A percentile compares a stretch with the other conserved stretches of the same genome.
Evolutionary conservation across 164 flowering plant species (phyloP).

Genomic region (Stephania cephalantha): DNA sequence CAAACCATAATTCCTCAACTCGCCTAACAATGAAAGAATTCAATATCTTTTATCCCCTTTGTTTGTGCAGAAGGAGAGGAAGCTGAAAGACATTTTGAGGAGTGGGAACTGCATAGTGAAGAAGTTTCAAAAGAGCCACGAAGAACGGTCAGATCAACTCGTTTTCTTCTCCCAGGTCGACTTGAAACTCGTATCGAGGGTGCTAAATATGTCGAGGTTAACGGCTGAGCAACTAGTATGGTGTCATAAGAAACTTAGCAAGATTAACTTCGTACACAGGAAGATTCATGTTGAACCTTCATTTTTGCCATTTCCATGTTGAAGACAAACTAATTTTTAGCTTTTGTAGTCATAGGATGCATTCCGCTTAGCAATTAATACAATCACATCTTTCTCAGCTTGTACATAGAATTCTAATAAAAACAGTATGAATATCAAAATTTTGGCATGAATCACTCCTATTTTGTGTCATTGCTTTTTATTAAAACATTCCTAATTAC

Average conservation of each 20-base stretch:
- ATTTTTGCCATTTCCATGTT: slow-evolving; percentile 74
- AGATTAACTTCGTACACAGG: slow-evolving; percentile 34
- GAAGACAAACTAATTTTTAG: slow-evolving; percentile 7
- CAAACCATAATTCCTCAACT: not conserved
- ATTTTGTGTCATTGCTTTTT: too few relatives aligned
- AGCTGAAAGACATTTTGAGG: slow-evolving; percentile 55
- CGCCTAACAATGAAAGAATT: not conserved
- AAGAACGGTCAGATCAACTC: slow-evolving; percentile 17
- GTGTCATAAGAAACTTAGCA: slow-evolving; percentile 59
- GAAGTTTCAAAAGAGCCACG: slow-evolving; percentile 52
- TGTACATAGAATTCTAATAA: not conserved
- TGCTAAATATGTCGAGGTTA: slow-evolving; percentile 60
- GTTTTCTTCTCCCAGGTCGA: slow-evolving; percentile 52
- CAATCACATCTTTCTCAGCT: not conserved
- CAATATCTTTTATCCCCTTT: not conserved
- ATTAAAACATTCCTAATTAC: not conserved
- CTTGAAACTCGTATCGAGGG: slow-evolving; percentile 56
- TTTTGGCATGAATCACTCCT: not conserved
- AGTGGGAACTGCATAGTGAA: slow-evolving; percentile 60
- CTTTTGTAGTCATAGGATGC: not conserved
- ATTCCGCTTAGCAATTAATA: not conserved
- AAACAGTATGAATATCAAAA: not conserved
- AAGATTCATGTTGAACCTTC: slow-evolving; percentile 54
- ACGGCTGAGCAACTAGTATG: slow-evolving; percentile 61
- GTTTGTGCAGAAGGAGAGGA: slow-evolving; percentile 69